Percentiles rank a stretch among this genome's conserved stretches.
phyloP scores from a whole-genome alignment of 805 yeast genomes.

The Saturnispora mendoncae region DNA sequence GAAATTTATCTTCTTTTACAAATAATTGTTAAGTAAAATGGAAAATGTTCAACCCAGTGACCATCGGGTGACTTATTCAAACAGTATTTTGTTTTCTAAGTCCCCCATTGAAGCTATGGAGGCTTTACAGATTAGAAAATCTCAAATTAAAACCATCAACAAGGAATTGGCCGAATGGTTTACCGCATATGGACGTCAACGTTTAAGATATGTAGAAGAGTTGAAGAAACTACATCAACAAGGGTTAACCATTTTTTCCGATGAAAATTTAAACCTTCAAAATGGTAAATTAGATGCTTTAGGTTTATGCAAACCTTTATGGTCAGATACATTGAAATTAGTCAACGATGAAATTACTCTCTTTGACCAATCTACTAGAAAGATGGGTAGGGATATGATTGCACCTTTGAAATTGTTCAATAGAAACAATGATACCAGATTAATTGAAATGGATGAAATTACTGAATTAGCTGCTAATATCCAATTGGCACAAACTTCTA shows the following conservation, averaged over 20 bases:
- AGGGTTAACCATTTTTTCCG: constrained; percentile 30
- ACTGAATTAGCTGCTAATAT: constrained; percentile 21
- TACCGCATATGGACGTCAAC: constrained; percentile 42
- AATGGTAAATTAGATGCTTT: constrained; percentile 40
- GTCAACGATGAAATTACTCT: constrained; percentile 37
- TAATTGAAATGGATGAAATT: constrained; percentile 34
- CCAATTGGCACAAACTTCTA: constrained; percentile 14
- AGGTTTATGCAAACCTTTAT: constrained; percentile 36
- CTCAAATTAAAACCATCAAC: constrained; percentile 47
- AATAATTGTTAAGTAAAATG: no score
- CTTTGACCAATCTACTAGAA: constrained; percentile 39
- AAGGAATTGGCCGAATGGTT: constrained; percentile 56
- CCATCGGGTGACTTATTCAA: constrained; percentile 27
- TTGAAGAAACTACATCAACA: constrained; percentile 32
- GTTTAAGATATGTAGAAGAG: constrained; percentile 39
- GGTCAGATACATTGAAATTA: constrained; percentile 36
- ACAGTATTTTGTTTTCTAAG: constrained; percentile 30
- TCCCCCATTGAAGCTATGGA: constrained; percentile 54
- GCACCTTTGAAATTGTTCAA: constrained; percentile 45
- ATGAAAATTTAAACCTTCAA: constrained; percentile 33
- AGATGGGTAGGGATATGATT: constrained; percentile 47
- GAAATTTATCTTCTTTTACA: no score
- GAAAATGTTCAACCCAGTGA: constrained; percentile 14
- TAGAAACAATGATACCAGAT: constrained; percentile 40
- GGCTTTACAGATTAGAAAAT: constrained; percentile 46